phyloP scores from a whole-genome alignment of 2,329 filamentous ascomycete genomes.

The Penicillium griseofulvum region DNA sequence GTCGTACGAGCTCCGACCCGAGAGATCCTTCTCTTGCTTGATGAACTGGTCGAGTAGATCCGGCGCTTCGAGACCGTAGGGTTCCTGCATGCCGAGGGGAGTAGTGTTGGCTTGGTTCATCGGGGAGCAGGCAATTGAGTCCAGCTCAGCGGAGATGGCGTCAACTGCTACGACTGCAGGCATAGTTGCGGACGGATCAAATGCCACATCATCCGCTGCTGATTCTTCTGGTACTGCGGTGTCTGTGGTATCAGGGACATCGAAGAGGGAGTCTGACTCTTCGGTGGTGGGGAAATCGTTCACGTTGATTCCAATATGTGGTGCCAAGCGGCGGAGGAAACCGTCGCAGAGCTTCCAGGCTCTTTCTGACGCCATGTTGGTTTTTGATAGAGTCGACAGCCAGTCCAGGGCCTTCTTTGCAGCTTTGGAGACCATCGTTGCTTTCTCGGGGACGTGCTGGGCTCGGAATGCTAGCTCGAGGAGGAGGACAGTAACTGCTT shows the following conservation, averaged over 20 bases:
- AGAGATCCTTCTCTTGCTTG: constrained; percentile 25
- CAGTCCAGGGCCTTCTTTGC: constrained; percentile 37
- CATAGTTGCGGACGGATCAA: constrained; percentile 18
- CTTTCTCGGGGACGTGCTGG: constrained; percentile 46
- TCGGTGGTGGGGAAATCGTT: constrained; percentile 31
- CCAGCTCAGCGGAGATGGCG: constrained; percentile 20
- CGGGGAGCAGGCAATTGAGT: constrained; percentile 25
- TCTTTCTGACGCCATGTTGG: constrained; percentile 30
- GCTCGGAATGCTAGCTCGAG: constrained; percentile 43
- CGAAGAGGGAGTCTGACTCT: constrained; percentile 17
- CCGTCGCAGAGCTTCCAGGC: constrained; percentile 39
- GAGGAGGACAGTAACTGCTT: constrained; percentile 44
- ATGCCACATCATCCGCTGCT: constrained; percentile 16
- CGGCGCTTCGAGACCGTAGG: constrained; percentile 24
- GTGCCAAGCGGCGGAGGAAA: constrained; percentile 35
- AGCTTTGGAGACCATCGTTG: constrained; percentile 34
- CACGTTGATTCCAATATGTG: constrained; percentile 31
- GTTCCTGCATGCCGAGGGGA: constrained; percentile 17
- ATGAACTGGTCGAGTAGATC: constrained; percentile 30
- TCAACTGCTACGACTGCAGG: constrained; percentile 12
- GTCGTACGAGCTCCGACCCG: constrained; percentile 27
- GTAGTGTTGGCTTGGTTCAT: constrained; percentile 22
- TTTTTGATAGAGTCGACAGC: constrained; percentile 32
- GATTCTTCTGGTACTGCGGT: constrained; percentile 9
- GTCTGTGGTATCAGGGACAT: constrained; percentile 17